Percentiles rank a stretch among this genome's conserved stretches.
These are phyloP conservation scores for Shiraia bambusicola DNA, from an alignment of 2,329 filamentous ascomycete genomes.

Conservation along the genomic window DNA sequence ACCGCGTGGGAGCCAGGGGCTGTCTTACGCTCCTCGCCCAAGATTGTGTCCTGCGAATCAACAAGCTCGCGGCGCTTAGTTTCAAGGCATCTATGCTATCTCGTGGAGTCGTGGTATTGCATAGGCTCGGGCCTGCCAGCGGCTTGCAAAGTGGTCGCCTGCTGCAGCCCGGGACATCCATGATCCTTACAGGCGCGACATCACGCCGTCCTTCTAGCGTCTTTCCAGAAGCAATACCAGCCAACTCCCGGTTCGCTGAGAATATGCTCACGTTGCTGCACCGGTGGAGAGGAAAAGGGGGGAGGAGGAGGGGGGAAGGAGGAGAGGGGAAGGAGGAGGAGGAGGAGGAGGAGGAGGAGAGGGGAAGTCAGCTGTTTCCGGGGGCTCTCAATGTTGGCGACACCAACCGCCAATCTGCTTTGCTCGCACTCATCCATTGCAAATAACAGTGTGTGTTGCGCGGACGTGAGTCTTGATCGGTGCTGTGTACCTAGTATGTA, in stretches of 20 bases:
- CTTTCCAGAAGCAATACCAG: slow-evolving; percentile 24
- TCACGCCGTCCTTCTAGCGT: slow-evolving; percentile 27
- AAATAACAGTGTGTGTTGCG: neutral
- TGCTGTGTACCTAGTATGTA: too few species aligned
- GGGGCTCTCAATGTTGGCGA: too few species aligned
- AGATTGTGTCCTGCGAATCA: neutral
- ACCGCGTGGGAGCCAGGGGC: slow-evolving; percentile 3
- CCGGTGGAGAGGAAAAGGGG: neutral
- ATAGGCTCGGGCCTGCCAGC: slow-evolving; percentile 21
- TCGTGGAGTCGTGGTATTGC: slow-evolving; percentile 17
- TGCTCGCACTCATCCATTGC: too few species aligned
- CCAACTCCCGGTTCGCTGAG: slow-evolving; percentile 8
- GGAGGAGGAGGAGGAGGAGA: too few species aligned
- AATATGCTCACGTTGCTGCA: slow-evolving; percentile 7
- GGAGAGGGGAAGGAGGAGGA: too few species aligned
- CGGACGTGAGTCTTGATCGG: slow-evolving; percentile 2
- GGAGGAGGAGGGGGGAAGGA: too few species aligned
- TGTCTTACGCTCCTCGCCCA: slow-evolving; percentile 3
- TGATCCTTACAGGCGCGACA: slow-evolving; percentile 16
- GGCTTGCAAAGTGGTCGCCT: slow-evolving; percentile 23
- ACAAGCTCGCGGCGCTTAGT: slow-evolving; percentile 3
- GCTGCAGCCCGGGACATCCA: slow-evolving; percentile 19
- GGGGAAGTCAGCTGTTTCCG: too few species aligned
- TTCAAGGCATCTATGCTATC: slow-evolving; percentile 10
- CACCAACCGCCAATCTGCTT: too few species aligned